Percentiles rank a stretch among this genome's conserved stretches.
Evolutionary conservation across 1,284 basidiomycete species (phyloP).

Genomic region (Ceratobasidium sp.): DNA sequence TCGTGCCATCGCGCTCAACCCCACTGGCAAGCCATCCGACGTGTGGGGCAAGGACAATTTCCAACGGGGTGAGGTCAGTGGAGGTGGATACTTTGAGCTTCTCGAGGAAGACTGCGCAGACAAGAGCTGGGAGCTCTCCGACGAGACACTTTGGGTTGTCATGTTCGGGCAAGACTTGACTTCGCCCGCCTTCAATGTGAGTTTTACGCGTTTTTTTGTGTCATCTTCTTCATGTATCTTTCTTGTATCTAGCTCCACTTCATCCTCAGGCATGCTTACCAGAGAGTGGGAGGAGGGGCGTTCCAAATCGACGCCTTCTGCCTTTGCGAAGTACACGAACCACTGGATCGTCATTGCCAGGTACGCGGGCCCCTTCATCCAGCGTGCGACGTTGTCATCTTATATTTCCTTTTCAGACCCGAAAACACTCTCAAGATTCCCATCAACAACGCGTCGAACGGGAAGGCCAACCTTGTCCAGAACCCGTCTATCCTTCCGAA

Average conservation of each 20-base stretch:
- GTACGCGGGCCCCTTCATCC: slow-evolving; percentile 64
- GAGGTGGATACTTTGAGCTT: slow-evolving; percentile 99
- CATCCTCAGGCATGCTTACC: slow-evolving; percentile 93
- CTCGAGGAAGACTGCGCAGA: slow-evolving; percentile 93
- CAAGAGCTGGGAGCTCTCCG: slow-evolving; percentile 92
- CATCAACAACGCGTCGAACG: slow-evolving; percentile 89
- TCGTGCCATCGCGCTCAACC: slow-evolving; percentile 83
- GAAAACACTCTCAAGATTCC: slow-evolving; percentile 95
- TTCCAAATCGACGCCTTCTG: slow-evolving; percentile 82
- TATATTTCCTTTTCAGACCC: slow-evolving; percentile 68
- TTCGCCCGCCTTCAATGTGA: slow-evolving; percentile 86
- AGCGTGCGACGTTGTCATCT: slow-evolving; percentile 27
- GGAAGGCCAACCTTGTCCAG: slow-evolving; percentile 88
- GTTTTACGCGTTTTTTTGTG: slow-evolving; percentile 6
- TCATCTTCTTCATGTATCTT: not conserved
- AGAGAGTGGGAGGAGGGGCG: slow-evolving; percentile 98
- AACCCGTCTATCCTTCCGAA: slow-evolving; percentile 94
- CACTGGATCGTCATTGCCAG: slow-evolving; percentile 94
- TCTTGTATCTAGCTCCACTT: slow-evolving; percentile 85
- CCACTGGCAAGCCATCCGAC: slow-evolving; percentile 90
- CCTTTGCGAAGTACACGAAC: slow-evolving; percentile 91
- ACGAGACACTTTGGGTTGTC: slow-evolving; percentile 96
- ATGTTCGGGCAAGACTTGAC: slow-evolving; percentile 95
- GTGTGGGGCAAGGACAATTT: slow-evolving; percentile 99
- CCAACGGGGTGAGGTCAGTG: slow-evolving; percentile 99